Base-by-base conservation (phyloP, 495 filamentous ascomycete genomes). In the Penicillium maclennaniae region DNA sequence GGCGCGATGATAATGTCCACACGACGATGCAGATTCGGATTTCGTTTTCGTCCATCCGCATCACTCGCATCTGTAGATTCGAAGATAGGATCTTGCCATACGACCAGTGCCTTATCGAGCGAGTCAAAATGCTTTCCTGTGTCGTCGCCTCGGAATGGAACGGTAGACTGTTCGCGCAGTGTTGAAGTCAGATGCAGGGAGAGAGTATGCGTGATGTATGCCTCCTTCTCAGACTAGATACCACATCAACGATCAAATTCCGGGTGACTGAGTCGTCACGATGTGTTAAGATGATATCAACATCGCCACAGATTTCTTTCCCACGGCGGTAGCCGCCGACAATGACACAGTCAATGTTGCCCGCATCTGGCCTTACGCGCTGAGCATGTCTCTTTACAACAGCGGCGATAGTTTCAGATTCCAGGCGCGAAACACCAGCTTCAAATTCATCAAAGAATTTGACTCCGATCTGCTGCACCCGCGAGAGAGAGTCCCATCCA, bases 1-100 rank as follows among this genome's bases (percentile, higher is more conserved):
- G 91, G 92, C 16, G 83, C 83, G 51, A 97, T 78, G 62, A 99
- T 95, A 54, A 99, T 96, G 63, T 97, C 92, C 7, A 99, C 91
- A 16, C 92, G 78, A 17, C 91, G 81, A 61, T 96, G 92, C 6
- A 76, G 77, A 60, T 92, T 91, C 0, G 84, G 80, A 51, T 92
- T 72, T 12, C 39, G 53, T 47, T 58, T 54, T 3, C 23, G 21
- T 9, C 48, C 43, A 10, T 21, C 31, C 2, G 17, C 1, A 19
- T 55, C 44, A 9, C 51, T 17, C 19, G 27, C 9, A 4, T 49
- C 26, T 7, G 23, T 41, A 14, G 37, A 17, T 4, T 51, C 48
- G 25, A 68, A 87, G 6, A 67, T n/a, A 0, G 86, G 84, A 58
- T 92, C 81, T 62, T 95, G 92, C 93, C 93, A 99, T 0, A 97